These are phyloP conservation scores for Naganishia onofrii DNA, from an alignment of 768 basidiomycete species.

Conservation along the genomic window DNA sequence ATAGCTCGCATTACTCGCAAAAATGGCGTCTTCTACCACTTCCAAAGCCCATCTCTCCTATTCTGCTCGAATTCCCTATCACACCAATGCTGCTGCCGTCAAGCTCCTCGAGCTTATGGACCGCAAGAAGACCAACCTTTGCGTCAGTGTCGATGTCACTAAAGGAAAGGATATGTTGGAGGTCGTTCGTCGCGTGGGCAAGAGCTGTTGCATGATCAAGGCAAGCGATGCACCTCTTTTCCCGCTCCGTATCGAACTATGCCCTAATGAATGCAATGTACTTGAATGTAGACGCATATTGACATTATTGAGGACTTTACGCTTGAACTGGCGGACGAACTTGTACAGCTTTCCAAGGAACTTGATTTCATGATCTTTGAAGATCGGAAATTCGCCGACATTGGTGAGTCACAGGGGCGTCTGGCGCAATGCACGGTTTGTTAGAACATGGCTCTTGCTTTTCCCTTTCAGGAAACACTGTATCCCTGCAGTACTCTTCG, in stretches of 20 bases:
- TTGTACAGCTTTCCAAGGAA: constrained; percentile 69
- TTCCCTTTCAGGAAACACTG: constrained; percentile 78
- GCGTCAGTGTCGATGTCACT: constrained; percentile 93
- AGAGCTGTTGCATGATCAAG: constrained; percentile 91
- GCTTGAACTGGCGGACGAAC: constrained; percentile 63
- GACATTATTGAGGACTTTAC: constrained; percentile 95
- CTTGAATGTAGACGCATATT: constrained; percentile 74
- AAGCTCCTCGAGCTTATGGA: constrained; percentile 76
- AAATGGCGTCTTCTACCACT: constrained; percentile 19
- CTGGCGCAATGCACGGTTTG: constrained; percentile 57
- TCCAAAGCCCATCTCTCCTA: constrained; percentile 40
- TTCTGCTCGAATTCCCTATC: constrained; percentile 39
- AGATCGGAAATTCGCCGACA: constrained; percentile 98
- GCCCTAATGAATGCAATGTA: constrained; percentile 7
- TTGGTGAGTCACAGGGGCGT: constrained; percentile 61
- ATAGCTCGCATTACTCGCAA: not conserved
- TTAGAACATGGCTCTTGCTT: not conserved
- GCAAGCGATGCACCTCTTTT: constrained; percentile 50
- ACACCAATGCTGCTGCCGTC: constrained; percentile 71
- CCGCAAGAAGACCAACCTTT: constrained; percentile 84
- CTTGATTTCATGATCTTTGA: constrained; percentile 96
- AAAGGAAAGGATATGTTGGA: constrained; percentile 71
- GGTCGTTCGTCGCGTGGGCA: constrained; percentile 84
- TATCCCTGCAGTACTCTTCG: constrained; percentile 86
- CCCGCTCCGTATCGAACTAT: not conserved